Conservation (phyloP, 1,284 basidiomycete genomes). For the Sanghuangporus weigelae region DNA sequence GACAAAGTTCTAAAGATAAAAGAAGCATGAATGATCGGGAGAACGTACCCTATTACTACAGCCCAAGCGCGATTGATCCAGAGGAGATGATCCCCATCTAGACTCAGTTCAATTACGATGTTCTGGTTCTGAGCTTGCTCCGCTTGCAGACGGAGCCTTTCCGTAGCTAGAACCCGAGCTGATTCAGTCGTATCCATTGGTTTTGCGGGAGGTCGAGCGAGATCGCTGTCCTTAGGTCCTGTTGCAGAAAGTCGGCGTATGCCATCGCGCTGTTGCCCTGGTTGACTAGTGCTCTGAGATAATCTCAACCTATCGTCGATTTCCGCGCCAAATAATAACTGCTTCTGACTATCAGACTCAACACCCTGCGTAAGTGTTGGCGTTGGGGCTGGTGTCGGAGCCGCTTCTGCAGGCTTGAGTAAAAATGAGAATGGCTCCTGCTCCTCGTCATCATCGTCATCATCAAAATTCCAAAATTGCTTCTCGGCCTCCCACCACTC, state of each 20-base stretch:
- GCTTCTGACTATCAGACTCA: slow-evolving; percentile 23
- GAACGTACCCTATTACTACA: slow-evolving; percentile 84
- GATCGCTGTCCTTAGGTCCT: slow-evolving; percentile 8
- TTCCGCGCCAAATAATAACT: slow-evolving; percentile 12
- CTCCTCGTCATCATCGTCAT: slow-evolving; percentile 82
- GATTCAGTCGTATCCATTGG: slow-evolving; percentile 56
- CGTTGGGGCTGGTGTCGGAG: slow-evolving; percentile 28
- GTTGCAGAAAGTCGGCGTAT: slow-evolving; percentile 3
- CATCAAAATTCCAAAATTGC: slow-evolving; percentile 99
- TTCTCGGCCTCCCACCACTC: slow-evolving; percentile 99
- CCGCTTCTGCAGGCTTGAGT: slow-evolving; percentile 73
- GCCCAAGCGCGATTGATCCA: slow-evolving; percentile 97
- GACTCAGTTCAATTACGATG: slow-evolving; percentile 90
- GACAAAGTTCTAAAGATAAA: slow-evolving; percentile 4
- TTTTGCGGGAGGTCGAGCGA: slow-evolving; percentile 34
- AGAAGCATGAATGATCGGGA: slow-evolving; percentile 12
- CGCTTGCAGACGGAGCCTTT: slow-evolving; percentile 79
- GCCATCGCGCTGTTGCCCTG: slow-evolving; percentile 11
- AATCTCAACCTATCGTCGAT: slow-evolving; percentile 14
- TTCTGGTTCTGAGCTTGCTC: slow-evolving; percentile 93
- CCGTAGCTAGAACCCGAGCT: slow-evolving; percentile 73
- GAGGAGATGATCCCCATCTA: slow-evolving; percentile 88
- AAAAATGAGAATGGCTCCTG: slow-evolving; percentile 86
- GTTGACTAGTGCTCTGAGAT: slow-evolving; percentile 11
- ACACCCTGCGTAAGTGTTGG: slow-evolving; percentile 36